Evolutionary conservation across 225 moss, liverwort and hornwort species (phyloP).

Genomic region (Takakia lepidozioides): DNA sequence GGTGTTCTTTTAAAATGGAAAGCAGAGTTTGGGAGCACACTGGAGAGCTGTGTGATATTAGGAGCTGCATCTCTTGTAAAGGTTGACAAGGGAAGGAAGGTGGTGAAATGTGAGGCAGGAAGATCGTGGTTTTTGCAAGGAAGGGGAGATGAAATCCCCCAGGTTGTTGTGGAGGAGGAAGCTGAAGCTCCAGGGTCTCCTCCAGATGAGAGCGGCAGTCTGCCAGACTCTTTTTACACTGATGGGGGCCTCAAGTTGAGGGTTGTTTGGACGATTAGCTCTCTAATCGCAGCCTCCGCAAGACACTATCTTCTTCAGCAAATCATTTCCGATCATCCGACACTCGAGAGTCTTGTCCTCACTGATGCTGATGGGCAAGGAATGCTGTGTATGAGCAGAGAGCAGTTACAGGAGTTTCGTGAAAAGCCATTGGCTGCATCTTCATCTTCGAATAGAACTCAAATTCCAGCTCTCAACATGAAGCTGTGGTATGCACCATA

Average conservation of each 20-base stretch:
- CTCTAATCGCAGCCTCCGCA: conserved; percentile 76
- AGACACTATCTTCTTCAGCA: conserved; percentile 83
- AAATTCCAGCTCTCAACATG: conserved; percentile 83
- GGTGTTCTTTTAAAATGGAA: conserved; percentile 79
- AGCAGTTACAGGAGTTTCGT: conserved; percentile 71
- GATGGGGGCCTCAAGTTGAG: conserved; percentile 79
- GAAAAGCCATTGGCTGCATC: conserved; percentile 72
- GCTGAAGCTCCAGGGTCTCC: conserved; percentile 21
- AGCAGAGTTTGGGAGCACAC: conserved; percentile 77
- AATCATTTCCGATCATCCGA: conserved; percentile 78
- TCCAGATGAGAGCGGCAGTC: conserved; percentile 69
- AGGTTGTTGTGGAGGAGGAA: conserved; percentile 19
- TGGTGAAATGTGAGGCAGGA: conserved; percentile 25
- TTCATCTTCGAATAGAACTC: conserved; percentile 64
- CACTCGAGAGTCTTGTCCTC: conserved; percentile 67
- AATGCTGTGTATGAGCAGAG: conserved; percentile 74
- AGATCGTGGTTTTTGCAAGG: conserved; percentile 43
- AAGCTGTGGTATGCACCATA: conserved; percentile 83
- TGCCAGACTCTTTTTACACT: conserved; percentile 73
- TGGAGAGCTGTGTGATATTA: conserved; percentile 81
- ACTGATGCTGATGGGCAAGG: conserved; percentile 87
- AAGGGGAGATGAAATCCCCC: conserved; percentile 31
- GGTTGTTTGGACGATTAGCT: conserved; percentile 88
- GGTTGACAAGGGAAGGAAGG: conserved; percentile 47
- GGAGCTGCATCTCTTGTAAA: conserved; percentile 73